Conservation (phyloP, 73 alveolate genomes). For the Paramecium bursaria region DNA sequence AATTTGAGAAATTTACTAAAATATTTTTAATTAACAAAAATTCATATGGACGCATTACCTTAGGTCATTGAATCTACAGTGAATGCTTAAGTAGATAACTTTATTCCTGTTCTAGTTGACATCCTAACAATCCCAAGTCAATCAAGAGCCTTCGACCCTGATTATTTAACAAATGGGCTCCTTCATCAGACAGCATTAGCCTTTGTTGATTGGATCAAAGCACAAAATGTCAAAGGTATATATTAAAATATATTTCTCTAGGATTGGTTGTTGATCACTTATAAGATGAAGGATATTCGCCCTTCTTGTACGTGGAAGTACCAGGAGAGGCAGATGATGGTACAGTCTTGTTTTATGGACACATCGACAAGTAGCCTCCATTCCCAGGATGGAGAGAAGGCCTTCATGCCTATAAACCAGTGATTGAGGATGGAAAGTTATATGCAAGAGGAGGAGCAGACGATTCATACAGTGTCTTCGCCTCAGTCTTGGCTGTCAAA, state of each 20-base stretch:
- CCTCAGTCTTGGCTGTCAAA: constrained; percentile 86
- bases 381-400: constrained; percentile 86
- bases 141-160: constrained; percentile 34
- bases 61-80: too few relatives aligned
- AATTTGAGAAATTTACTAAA: too few relatives aligned
- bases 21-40: too few relatives aligned
- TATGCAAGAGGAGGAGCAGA: constrained; percentile 95
- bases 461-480: constrained; percentile 93
- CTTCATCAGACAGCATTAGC: neutral
- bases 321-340: constrained; percentile 57
- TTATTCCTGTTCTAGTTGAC: too few relatives aligned
- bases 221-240: neutral
- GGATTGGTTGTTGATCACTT: constrained; percentile 50
- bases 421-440: constrained; percentile 79
- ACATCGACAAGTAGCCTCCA: constrained; percentile 85
- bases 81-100: too few relatives aligned
- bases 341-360: constrained; percentile 84
- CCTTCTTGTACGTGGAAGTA: constrained; percentile 62
- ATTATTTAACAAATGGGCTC: constrained; percentile 45
- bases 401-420: constrained; percentile 76
- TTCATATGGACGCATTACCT: too few relatives aligned
- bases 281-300: constrained; percentile 67
- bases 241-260: neutral
- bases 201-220: neutral
- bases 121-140: constrained; percentile 39